Base-by-base conservation (phyloP, 2,329 filamentous ascomycete genomes). In the Mycocentrospora acerina region DNA sequence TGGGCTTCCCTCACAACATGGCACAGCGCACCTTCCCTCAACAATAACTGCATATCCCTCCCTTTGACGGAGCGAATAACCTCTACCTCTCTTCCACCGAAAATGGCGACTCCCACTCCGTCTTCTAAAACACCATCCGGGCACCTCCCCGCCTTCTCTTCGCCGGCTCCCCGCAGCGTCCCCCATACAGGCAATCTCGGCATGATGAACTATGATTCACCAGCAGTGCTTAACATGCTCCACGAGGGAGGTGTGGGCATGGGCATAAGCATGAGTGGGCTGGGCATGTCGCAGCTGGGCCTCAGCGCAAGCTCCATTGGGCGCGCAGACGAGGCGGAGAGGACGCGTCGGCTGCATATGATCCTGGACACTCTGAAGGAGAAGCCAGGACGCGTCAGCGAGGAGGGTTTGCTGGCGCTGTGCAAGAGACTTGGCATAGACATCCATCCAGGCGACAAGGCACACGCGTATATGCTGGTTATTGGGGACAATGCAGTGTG, bases 401-500 rank as follows among this genome's bases (percentile, higher is more conserved):
- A 88, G 56, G 81, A 85, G 19, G 85, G 85, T 2, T 73, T 93
- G n/a, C 82, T 86, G 62, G 76, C 85, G 37, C 70, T 91, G 19
- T 84, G 82, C 7, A 78, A 80, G 53, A 75, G 80, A 37, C 75
- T 84, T 37, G 85, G 84, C 70, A 77, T 68, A 77, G 83, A 46
- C 71, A 79, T 53, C 14, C 48, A 60, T 22, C 19, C 19, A 5
- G 19, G 9, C 9, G 46, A 51, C 4, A 51, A 65, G 29, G 51
- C 62, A 15, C 47, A 58, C 8, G 48, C 37, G 15, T 60, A 72
- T 37, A 54, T 59, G 15, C 62, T 66, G 17, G 35, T 59, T 9
- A 61, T 65, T 42, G 63, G 63, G n/a, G 57, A 57, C 24, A 71
- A 63, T 29, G 51, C 54, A 1, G 45, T 59, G 24, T 57, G 53